Percentiles rank a stretch among this genome's conserved stretches.
Evolutionary conservation across 768 basidiomycete species (phyloP).

Genomic region (Omphalotus guepiniiformis): DNA sequence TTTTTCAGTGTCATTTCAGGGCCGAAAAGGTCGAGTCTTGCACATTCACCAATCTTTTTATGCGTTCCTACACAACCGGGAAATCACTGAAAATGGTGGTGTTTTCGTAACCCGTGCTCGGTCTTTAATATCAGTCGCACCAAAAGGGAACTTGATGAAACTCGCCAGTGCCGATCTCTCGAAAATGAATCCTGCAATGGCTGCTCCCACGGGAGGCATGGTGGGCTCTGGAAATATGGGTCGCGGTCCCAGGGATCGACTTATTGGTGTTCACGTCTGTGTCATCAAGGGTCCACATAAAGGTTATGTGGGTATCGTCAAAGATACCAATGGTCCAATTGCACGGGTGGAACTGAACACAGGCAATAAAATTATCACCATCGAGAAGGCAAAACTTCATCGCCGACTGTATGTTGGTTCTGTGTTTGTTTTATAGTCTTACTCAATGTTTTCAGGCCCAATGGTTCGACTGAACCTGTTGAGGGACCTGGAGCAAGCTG

Average conservation of each 20-base stretch:
- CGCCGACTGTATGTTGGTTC: slow-evolving; percentile 66
- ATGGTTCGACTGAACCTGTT: slow-evolving; percentile 53
- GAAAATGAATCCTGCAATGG: slow-evolving; percentile 86
- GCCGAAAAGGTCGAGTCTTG: slow-evolving; percentile 83
- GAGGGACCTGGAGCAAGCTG: slow-evolving; percentile 26
- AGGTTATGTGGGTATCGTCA: slow-evolving; percentile 87
- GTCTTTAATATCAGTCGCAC: slow-evolving; percentile 77
- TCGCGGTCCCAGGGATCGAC: slow-evolving; percentile 75
- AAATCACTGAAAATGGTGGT: slow-evolving; percentile 86
- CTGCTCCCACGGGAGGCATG: slow-evolving; percentile 65
- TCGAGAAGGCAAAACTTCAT: slow-evolving; percentile 76
- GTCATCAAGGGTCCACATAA: slow-evolving; percentile 88
- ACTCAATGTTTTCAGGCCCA: slow-evolving; percentile 34
- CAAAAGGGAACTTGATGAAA: slow-evolving; percentile 62
- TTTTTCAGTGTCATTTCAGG: slow-evolving; percentile 33
- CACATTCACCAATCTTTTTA: slow-evolving; percentile 94
- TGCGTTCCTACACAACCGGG: slow-evolving; percentile 92
- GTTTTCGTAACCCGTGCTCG: slow-evolving; percentile 91
- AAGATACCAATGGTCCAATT: slow-evolving; percentile 85
- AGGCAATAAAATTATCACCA: slow-evolving; percentile 80
- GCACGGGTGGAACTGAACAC: slow-evolving; percentile 92
- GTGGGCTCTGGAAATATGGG: slow-evolving; percentile 75
- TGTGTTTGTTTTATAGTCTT: not conserved
- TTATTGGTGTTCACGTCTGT: slow-evolving; percentile 74
- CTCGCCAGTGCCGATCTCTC: slow-evolving; percentile 64